Base-by-base conservation (phyloP, 192 early-diverging fungal species). In the Coemansia sp. region DNA sequence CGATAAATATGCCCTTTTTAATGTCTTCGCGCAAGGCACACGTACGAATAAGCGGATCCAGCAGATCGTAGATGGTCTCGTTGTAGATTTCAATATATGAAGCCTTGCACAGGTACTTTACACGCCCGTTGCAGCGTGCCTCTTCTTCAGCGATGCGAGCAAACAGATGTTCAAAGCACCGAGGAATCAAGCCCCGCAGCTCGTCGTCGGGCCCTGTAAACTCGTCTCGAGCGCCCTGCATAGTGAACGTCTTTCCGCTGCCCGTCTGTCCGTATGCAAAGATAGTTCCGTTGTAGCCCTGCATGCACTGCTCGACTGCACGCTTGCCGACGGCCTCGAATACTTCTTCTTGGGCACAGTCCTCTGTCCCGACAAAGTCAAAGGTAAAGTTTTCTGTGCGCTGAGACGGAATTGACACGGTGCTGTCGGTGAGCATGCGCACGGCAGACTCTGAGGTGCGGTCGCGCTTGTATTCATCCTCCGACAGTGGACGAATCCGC, bases 41-140 rank as follows among this genome's bases (percentile, higher is more conserved):
- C 17, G 78, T 78, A 23, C 80, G 74, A 38, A 85, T 79, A 6
- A 82, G 72, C 80, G 89, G 83, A 67, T 92, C 93, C 23, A 97
- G 84, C 45, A 97, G 76, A 68, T 97, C 95, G 55, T 89, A 89
- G 62, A 97, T 94, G 58, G 89, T 89, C 76, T 97, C 95, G 73
- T 97, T 95, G 86, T 97, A 97, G 72, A 95, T 95, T 64, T 97
- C 94, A 58, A 97, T 89, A 67, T 94, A 95, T 0, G 94, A 94
- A 7, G 92, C 95, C 42, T 89, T 86, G 74, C 94, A 95, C 44
- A 89, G 81, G 85, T 86, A 93, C 79, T 84, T 88, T 77, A 86
- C 80, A 19, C 71, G 86, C 10, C 74, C 83, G 39, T 70, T 66
- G 42, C 73, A 77, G 51, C 85, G 69, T 0, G 63, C 74, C 57